Evolutionary conservation across 495 filamentous ascomycete genomes (phyloP).

Genomic region (Xylaria cubensis): DNA sequence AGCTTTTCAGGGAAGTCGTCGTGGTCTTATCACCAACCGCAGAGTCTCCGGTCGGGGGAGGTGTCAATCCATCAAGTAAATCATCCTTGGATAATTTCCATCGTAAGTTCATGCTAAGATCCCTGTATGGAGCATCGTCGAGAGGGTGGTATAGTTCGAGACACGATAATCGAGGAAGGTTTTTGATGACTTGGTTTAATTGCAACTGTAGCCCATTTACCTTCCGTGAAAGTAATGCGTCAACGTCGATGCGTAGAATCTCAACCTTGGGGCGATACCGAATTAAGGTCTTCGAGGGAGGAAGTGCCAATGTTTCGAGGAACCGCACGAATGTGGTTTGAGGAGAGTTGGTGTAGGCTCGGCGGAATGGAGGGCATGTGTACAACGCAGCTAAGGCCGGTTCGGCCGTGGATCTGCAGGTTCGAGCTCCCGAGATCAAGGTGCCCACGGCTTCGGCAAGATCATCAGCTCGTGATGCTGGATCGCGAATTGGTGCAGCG

Average conservation of each 20-base stretch:
- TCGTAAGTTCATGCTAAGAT: constrained; percentile 54
- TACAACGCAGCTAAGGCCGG: constrained; percentile 80
- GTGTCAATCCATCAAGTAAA: constrained; percentile 62
- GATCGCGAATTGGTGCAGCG: constrained; percentile 65
- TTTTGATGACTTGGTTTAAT: constrained; percentile 47
- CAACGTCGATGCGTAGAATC: constrained; percentile 70
- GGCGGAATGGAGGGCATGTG: constrained; percentile 63
- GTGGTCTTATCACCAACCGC: constrained; percentile 15
- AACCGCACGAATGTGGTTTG: constrained; percentile 54
- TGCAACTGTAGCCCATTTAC: constrained; percentile 49
- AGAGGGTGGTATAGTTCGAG: constrained; percentile 61
- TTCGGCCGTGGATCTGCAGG: constrained; percentile 72
- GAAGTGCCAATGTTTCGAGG: constrained; percentile 33
- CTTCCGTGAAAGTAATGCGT: constrained; percentile 37
- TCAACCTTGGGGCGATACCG: constrained; percentile 73
- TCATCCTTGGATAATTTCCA: constrained; percentile 65
- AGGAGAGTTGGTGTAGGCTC: constrained; percentile 46
- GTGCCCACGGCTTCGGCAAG: constrained; percentile 52
- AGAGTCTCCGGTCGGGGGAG: constrained; percentile 34
- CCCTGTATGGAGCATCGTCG: constrained; percentile 63
- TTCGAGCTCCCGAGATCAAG: constrained; percentile 65
- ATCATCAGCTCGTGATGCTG: constrained; percentile 47
- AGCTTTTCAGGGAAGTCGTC: constrained; percentile 62
- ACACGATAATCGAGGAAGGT: constrained; percentile 56
- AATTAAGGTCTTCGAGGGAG: constrained; percentile 36